A percentile compares a stretch with the other conserved stretches of the same genome.
Evolutionary conservation across 2,329 filamentous ascomycete species (phyloP).

Genomic region (Cadophora malorum): DNA sequence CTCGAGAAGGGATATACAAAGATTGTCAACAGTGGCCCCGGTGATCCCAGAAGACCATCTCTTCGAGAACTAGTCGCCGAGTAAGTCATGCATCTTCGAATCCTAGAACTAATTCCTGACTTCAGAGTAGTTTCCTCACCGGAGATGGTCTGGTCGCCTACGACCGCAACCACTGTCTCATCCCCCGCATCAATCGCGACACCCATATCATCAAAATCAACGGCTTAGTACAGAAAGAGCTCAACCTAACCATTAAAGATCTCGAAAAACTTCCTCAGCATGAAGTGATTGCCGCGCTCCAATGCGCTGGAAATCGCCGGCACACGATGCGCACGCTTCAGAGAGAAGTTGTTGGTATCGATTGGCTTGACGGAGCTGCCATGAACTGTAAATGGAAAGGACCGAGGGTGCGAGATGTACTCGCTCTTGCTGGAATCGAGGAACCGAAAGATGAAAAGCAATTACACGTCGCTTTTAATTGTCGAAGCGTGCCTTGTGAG

Average conservation of each 20-base stretch:
- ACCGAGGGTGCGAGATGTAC: slow-evolving; percentile 10
- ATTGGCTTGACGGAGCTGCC: neutral
- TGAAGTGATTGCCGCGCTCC: neutral
- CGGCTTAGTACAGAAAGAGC: neutral
- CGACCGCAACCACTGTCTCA: slow-evolving; percentile 2
- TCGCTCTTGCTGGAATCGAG: neutral
- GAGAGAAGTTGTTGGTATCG: slow-evolving; percentile 7
- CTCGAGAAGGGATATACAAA: neutral
- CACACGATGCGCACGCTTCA: slow-evolving; percentile 1
- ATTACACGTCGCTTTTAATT: slow-evolving; percentile 1
- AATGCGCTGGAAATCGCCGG: neutral
- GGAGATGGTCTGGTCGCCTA: neutral
- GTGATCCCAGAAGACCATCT: neutral
- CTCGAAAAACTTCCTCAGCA: neutral
- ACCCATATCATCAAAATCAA: neutral
- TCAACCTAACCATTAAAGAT: neutral
- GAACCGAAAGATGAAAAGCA: neutral
- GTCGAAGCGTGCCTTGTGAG: neutral
- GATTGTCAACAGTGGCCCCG: neutral
- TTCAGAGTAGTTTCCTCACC: neutral
- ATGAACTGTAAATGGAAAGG: slow-evolving; percentile 10
- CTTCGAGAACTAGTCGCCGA: neutral
- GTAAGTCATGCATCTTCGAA: neutral
- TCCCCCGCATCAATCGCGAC: neutral
- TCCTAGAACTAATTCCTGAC: neutral